Conservation (phyloP, 768 basidiomycete species). For the Mycena haematopus region DNA sequence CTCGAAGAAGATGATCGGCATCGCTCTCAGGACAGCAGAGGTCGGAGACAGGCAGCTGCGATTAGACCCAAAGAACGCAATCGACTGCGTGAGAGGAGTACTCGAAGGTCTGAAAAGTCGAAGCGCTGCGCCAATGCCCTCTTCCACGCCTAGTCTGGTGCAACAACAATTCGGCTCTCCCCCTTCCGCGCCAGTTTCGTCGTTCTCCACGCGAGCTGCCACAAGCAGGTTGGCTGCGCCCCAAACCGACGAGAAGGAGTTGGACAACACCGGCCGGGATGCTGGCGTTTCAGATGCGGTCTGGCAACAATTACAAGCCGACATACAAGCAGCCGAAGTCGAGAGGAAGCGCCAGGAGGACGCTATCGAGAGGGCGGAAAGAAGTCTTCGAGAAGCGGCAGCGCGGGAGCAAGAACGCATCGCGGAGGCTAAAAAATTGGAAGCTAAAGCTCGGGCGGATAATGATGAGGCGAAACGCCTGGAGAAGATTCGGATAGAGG, state of each 20-base stretch:
- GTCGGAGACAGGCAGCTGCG: conserved; percentile 29
- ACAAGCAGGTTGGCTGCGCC: not conserved
- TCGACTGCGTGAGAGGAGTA: conserved; percentile 34
- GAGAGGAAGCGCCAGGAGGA: conserved; percentile 34
- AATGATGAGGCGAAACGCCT: conserved; percentile 29
- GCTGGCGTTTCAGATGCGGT: conserved; percentile 56
- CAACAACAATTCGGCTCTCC: conserved; percentile 10
- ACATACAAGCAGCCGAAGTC: conserved; percentile 41
- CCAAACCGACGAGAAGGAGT: conserved; percentile 4
- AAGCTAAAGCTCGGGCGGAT: conserved; percentile 26
- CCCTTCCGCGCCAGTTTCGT: conserved; percentile 2
- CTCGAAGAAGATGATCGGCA: conserved; percentile 52
- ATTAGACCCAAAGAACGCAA: conserved; percentile 37
- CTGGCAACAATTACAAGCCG: conserved; percentile 57
- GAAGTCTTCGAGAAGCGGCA: conserved; percentile 22
- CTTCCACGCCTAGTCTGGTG: not conserved
- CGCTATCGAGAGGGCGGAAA: conserved; percentile 32
- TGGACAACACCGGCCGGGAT: conserved; percentile 44
- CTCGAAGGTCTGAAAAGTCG: conserved; percentile 21
- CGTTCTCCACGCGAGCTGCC: conserved; percentile 13
- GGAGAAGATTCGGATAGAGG: conserved; percentile 33
- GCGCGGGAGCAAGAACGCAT: conserved; percentile 26
- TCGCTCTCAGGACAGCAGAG: conserved; percentile 42
- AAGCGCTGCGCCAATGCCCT: not conserved
- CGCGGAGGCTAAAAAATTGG: conserved; percentile 30